Evolutionary conservation across 345 rosid genomes (phyloP), one percentile per base, ranked within the genome.

Genomic region (Rhizophora mangle): DNA sequence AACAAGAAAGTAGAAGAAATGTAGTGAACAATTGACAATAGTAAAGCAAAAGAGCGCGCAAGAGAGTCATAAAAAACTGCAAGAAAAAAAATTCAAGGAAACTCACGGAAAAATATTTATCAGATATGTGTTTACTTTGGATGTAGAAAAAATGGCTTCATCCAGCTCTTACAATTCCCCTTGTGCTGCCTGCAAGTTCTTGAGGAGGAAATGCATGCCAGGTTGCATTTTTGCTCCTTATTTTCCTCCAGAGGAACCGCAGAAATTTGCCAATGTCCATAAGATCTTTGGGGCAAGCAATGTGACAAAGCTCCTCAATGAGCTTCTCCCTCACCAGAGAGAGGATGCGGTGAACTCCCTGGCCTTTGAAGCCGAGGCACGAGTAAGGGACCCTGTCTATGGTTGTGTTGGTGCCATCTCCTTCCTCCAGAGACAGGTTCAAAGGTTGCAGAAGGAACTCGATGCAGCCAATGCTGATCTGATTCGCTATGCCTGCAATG

Each of bases 181-280:
- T 59, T 93, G 98, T 70, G 98, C 98, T 57, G 98, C 97, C 64
- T 93, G 98, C 93, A 93, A 93, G 79, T 87, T 88, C 79, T 75
- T 93, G 74, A 83, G 97, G 74, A 84, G 98, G 78, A 93, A 90
- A 78, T 93, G 98, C 80, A 78, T 88, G 89, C 90, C 96, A 1
- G 96, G 88, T 13, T 93, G 98, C 90, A 85, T 90, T 21, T 93
- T 93, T 60, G 89, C 98, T 20, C 98, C 98, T 26, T 90, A 93
- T 70, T 92, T 92, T 65, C 98, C 98, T 34, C 92, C 98, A n/a
- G 98, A 92, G 79, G 98, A 92, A 79, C 96, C 98, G 49, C 96
- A 92, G 76, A 92, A 92, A 62, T 92, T 92, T 69, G 90, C 86
- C 72, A 90, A 90, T 62, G 97, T 93, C 61, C 98, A 93, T 90